Percentiles rank a stretch among this genome's conserved stretches.
phyloP scores from a whole-genome alignment of 2,329 filamentous ascomycete species.

The Penicillium sp. region DNA sequence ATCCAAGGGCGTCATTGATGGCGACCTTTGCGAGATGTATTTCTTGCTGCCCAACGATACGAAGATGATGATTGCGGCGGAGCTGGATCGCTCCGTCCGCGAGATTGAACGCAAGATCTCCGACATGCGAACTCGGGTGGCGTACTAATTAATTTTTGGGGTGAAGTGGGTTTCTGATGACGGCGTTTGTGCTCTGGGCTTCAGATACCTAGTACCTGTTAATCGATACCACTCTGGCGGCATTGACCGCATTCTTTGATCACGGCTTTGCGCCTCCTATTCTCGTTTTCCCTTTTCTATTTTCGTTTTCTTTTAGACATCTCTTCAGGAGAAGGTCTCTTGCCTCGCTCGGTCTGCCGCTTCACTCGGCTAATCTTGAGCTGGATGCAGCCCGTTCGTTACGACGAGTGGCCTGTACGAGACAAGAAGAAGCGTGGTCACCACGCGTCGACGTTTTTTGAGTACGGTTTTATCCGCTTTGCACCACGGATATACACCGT shows the following conservation, averaged over 20 bases:
- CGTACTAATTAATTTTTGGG: conserved; percentile 43
- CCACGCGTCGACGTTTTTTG: conserved; percentile 47
- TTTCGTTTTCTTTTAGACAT: conserved; percentile 23
- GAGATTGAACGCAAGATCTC: conserved; percentile 97
- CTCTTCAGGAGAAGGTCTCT: conserved; percentile 48
- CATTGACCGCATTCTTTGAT: conserved; percentile 7
- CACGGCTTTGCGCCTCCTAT: neutral
- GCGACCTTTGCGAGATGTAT: conserved; percentile 92
- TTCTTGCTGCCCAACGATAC: conserved; percentile 78
- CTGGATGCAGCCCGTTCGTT: conserved; percentile 35
- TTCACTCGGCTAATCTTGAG: conserved; percentile 39
- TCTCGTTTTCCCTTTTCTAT: neutral
- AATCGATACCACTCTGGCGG: conserved; percentile 17
- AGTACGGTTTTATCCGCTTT: conserved; percentile 47
- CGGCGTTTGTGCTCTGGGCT: conserved; percentile 25
- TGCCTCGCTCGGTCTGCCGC: conserved; percentile 51
- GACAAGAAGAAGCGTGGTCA: conserved; percentile 43
- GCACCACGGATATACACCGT: conserved; percentile 39
- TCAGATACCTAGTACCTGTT: conserved; percentile 24
- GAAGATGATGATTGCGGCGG: conserved; percentile 91
- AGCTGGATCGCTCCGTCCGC: conserved; percentile 83
- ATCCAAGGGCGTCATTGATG: conserved; percentile 94
- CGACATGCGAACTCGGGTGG: conserved; percentile 58
- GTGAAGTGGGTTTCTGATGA: conserved; percentile 23
- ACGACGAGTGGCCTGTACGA: conserved; percentile 36